Percentiles rank a stretch among this genome's conserved stretches.
phyloP scores from a whole-genome alignment of 805 yeast species.

The Wickerhamomyces mucosus region DNA sequence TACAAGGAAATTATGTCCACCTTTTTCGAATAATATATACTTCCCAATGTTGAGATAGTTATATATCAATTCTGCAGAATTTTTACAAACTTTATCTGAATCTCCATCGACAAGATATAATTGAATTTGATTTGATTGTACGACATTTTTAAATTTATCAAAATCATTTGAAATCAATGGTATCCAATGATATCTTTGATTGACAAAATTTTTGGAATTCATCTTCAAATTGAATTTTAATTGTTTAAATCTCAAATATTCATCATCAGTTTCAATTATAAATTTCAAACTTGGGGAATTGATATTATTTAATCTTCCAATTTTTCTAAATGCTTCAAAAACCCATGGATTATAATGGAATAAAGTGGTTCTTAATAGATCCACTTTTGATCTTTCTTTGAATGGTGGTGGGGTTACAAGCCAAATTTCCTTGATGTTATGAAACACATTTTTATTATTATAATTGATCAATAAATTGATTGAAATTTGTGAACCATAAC shows the following conservation, averaged over 20 bases:
- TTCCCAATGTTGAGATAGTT: too few relatives aligned
- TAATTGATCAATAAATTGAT: slow-evolving; percentile 26
- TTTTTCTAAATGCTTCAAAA: slow-evolving; percentile 15
- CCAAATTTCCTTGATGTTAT: slow-evolving; percentile 12
- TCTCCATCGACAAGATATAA: background rate
- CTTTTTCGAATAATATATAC: too few relatives aligned
- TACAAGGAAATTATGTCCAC: too few relatives aligned
- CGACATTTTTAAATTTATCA: background rate
- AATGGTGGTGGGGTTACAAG: slow-evolving; percentile 41
- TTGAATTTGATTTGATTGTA: background rate
- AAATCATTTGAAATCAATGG: slow-evolving; percentile 10
- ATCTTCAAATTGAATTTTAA: slow-evolving; percentile 18
- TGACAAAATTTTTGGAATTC: slow-evolving; percentile 13
- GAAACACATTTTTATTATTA: too few relatives aligned
- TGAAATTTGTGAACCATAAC: slow-evolving; percentile 59
- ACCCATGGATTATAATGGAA: slow-evolving; percentile 6
- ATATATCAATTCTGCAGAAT: too few relatives aligned
- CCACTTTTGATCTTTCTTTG: slow-evolving; percentile 4
- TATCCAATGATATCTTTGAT: slow-evolving; percentile 13
- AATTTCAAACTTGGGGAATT: slow-evolving; percentile 12
- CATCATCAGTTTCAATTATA: slow-evolving; percentile 8
- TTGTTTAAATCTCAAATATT: slow-evolving; percentile 17
- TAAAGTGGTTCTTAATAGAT: slow-evolving; percentile 1
- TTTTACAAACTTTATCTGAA: background rate
- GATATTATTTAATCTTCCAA: slow-evolving; percentile 18